These are phyloP conservation scores for Solanum hybrid DNA, from an alignment of 305 asterid species.

Conservation along the genomic window DNA sequence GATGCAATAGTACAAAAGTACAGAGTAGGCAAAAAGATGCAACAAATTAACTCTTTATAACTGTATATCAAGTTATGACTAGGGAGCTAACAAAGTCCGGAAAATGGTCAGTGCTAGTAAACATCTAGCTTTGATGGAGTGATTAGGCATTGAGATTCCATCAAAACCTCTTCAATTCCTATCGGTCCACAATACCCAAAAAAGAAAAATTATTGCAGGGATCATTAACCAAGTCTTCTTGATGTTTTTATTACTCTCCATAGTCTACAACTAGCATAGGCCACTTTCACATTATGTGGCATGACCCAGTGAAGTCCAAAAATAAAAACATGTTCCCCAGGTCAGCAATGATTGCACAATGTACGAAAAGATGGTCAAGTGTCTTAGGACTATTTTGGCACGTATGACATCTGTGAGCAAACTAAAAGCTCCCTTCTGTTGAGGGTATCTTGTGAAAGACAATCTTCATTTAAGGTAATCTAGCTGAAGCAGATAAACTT, in stretches of 20 bases:
- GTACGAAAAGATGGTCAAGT: background rate
- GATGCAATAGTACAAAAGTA: background rate
- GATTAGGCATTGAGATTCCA: background rate
- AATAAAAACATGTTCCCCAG: background rate
- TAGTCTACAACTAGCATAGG: background rate
- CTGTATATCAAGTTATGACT: background rate
- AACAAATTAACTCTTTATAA: background rate
- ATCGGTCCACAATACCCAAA: background rate
- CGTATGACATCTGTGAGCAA: background rate
- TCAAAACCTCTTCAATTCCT: background rate
- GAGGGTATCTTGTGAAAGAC: background rate
- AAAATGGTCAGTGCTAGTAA: background rate
- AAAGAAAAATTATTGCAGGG: background rate
- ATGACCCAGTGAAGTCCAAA: background rate
- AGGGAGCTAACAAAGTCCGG: background rate
- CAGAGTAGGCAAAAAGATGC: background rate
- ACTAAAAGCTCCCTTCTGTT: background rate
- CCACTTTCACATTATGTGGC: background rate
- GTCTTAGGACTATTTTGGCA: background rate
- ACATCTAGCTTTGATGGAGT: background rate
- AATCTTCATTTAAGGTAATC: background rate
- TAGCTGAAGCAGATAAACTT: background rate
- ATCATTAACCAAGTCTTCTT: background rate
- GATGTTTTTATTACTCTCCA: background rate
- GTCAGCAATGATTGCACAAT: background rate